Evolutionary conservation across 148 eudicot species (phyloP), one percentile per base, ranked within the genome.

Genomic region (Drosera capensis): DNA sequence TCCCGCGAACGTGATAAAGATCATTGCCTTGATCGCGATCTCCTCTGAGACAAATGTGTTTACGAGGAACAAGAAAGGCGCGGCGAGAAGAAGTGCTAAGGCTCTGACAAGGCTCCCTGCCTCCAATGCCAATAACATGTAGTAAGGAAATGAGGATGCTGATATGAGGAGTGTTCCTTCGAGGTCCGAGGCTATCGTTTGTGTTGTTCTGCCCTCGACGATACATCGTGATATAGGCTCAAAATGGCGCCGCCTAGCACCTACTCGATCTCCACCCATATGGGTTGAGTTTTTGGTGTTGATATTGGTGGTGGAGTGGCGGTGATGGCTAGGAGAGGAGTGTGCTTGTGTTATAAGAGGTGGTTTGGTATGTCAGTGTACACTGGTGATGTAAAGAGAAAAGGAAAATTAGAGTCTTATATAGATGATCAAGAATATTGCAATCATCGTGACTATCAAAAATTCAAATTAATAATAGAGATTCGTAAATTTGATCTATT

Each of bases 91-190:
- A 0, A 86, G 71, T 23, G 75, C 0, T 12, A 86, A n/a, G 1
- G 83, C 92, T 8, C 95, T 48, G 13, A 78, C 3, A 2, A 81
- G 48, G 52, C 72, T 71, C 0, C 95, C 93, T 23, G 93, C 95
- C 55, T 81, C 95, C 8, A 86, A 56, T 3, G 95, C 82, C 0
- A 86, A 48, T 14, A 86, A 62, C 54, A 86, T 40, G 62, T 60
- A 86, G 55, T 81, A 81, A 1, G 95, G 83, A 35, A 86, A 86
- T 1, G 84, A 43, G 30, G 59, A 63, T 8, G 12, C 40, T 0
- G 95, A 86, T 4, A 71, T 44, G 1, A 86, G 51, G 31, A 86
- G 81, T 5, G 95, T 86, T 22, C 95, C 95, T 15, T 78, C 83
- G 6, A 86, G 64, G 62, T 78, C 82, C 0, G 93, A 51, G 1